Base-by-base conservation (phyloP, 106 monocot genomes). In the Hemerocallis citrina region DNA sequence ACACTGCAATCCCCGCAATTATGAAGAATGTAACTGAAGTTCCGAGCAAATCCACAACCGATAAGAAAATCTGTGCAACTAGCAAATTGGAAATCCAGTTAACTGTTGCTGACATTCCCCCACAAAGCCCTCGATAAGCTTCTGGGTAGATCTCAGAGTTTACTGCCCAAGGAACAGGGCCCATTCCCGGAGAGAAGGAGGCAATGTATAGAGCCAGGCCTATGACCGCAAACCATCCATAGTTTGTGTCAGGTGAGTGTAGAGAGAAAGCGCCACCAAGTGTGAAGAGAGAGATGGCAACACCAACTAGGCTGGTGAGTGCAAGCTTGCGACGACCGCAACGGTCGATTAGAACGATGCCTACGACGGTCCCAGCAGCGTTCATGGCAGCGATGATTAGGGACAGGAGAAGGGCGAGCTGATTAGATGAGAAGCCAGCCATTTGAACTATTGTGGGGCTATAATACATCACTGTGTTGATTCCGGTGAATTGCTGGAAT, bases 401-500 rank as follows among this genome's bases (percentile, higher is more conserved):
- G 50, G 98, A 98, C 16, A 92, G 73, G 28, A 88, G 82, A 8
- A 98, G 75, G 3, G 92, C 98, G 2, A 92, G 56, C 64, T 69
- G 71, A 59, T 98, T 98, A n/a, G 98, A 98, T 23, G 92, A 74
- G 68, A 98, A 92, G 21, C 98, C 98, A 19, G 98, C 98, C 92
- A 98, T 98, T 67, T 98, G 98, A 7, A 98, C 92, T 5, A 98
- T 98, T 7, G 98, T 98, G 14, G 98, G 98, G 41, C 91, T 88
- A 75, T 98, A 98, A 68, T 98, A 98, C 98, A 98, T 98, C 2
- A 98, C 98, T 6, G 98, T 98, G 68, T 98, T 98, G 61, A 98
- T 98, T 17, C 98, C 98, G 5, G 88, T 92, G 55, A 98, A 88
- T 61, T 98, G 98, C 73, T 98, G 98, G 60, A 98, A 98, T 10